These are phyloP conservation scores for Solanum ahanhuiri DNA, from an alignment of 257 asterid species.

Conservation along the genomic window DNA sequence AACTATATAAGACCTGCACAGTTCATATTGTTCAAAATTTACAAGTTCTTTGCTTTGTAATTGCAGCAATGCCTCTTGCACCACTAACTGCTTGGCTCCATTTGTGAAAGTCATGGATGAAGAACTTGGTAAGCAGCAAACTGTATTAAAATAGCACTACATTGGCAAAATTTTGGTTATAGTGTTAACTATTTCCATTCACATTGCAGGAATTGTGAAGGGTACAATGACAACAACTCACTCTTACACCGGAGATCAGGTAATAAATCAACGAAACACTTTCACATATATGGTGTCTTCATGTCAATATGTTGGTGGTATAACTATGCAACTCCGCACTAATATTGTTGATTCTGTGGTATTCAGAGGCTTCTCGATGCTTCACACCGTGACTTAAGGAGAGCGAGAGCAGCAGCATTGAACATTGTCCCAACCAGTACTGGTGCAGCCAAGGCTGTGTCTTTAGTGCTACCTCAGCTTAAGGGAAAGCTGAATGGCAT, in stretches of 20 bases:
- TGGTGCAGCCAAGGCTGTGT: constrained; percentile 95
- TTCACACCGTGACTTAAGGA: constrained; percentile 79
- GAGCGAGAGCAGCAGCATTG: constrained; percentile 88
- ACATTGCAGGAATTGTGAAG: constrained; percentile 71
- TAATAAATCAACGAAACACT: background rate
- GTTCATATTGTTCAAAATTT: background rate
- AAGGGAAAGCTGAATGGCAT: constrained; percentile 91
- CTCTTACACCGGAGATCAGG: constrained; percentile 98
- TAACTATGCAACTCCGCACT: background rate
- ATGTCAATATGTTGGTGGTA: background rate
- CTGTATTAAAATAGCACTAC: background rate
- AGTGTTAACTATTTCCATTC: background rate
- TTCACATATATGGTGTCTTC: background rate
- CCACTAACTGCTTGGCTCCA: constrained; percentile 96
- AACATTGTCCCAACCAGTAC: constrained; percentile 95
- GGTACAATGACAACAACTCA: constrained; percentile 98
- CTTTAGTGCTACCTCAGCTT: constrained; percentile 86
- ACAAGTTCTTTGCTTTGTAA: background rate
- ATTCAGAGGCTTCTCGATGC: constrained; percentile 87
- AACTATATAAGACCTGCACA: background rate
- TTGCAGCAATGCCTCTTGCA: constrained; percentile 94
- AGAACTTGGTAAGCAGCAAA: constrained; percentile 47
- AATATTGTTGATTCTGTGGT: background rate
- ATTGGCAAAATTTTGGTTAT: background rate
- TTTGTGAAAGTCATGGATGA: constrained; percentile 81